Evolutionary conservation across 1,139 yeast genomes (phyloP), one percentile per base, ranked within the genome.

Genomic region (Suhomyces atakaporum): DNA sequence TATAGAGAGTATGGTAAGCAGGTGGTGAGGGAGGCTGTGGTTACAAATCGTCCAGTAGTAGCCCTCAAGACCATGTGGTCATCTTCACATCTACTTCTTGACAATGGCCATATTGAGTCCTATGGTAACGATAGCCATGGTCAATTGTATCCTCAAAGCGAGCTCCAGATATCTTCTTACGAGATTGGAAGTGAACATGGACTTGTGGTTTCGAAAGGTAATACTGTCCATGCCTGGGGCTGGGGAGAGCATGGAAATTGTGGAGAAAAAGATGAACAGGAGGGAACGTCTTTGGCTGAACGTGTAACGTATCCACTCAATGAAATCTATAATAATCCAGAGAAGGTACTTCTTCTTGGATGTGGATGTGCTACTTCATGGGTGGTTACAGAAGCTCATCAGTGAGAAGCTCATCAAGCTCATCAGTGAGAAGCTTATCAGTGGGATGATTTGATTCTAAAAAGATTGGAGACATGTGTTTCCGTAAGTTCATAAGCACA

Each of bases 231-330:
- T 38, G 75, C 90, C 3, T 92, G 97, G 97, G 98, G 98, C 0
- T 92, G 98, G 98, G 97, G 97, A 16, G 98, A 92, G 55, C 98
- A 92, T 56, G 97, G 98, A 1, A 92, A 92, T 54, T 90, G 97
- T 61, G 97, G 97, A 0, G 45, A 43, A 12, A 33, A 33, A n/a
- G n/a, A n/a, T n/a, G n/a, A n/a, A n/a, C n/a, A n/a, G n/a, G n/a
- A n/a, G n/a, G n/a, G 24, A 22, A 6, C n/a, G 11, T 18, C 28
- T 35, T 10, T 26, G 38, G 25, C 23, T 7, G 30, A 16, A 14
- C 28, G 31, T 7, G 40, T 37, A 12, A 33, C 35, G 5, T 37
- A 23, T 20, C 23, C 31, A 3, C 45, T 73, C 23, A 76, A 73
- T 41, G 38, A 34, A 13, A 32, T 78, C n/a, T 72, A 70, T 48